Evolutionary conservation across 805 yeast genomes (phyloP), one percentile per base, ranked within the genome.

Genomic region (Metschnikowia lochheadii): DNA sequence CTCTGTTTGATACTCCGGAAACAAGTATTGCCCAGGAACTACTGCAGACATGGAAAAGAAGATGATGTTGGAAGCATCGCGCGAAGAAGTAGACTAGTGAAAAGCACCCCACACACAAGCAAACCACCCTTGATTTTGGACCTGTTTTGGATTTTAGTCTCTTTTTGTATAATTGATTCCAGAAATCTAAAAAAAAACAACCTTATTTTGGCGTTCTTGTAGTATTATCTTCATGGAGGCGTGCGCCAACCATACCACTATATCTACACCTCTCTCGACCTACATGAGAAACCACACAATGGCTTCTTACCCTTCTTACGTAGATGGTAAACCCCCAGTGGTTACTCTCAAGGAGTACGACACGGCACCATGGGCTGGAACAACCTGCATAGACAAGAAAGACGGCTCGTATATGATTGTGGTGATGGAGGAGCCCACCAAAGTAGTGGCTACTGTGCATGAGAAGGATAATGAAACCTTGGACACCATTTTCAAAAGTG

Each of bases 21-120:
- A 77, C 21, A 89, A 73, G 39, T 84, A 79, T 59, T 89, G 96
- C 0, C 97, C 96, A 1, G 97, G 96, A 20, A 64, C 55, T 26
- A 62, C 68, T 20, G 50, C 56, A 15, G 52, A 48, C 54, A 46
- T 51, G 29, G 38, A 40, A 47, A 42, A 46, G 49, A 46, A 35
- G 46, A 18, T 23, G 46, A 23, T 35, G 33, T 21, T 44, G 46
- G 36, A 6, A 33, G 46, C 46, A 44, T 44, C 46, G 46, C 46
- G 46, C 40, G 31, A 42, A 42, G 31, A 33, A 15, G n/a, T 17
- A 11, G 13, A 33, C 18, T 20, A n/a, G 45, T 15, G 29, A 42
- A 42, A 17, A 33, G n/a, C 45, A 33, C 38, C 17, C 37, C 37
- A 42, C 45, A 17, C 14, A 13, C 36, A 23, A 17, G 32, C 13